Evolutionary conservation across 495 filamentous ascomycete species (phyloP).

Genomic region (Cercophora scortea): DNA sequence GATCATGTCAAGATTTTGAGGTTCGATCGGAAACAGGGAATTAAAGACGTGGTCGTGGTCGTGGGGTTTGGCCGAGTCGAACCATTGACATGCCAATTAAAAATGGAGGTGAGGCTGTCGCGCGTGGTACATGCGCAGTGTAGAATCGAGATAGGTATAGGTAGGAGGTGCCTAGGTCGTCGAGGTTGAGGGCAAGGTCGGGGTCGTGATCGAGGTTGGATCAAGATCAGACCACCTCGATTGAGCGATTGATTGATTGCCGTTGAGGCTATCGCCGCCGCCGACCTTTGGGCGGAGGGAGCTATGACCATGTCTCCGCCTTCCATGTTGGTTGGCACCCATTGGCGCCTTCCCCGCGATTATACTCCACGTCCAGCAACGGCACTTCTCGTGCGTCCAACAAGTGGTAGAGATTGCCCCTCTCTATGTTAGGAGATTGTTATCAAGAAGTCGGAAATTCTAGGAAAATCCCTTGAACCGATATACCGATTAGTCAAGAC

Average conservation of each 20-base stretch:
- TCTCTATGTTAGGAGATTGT: no score
- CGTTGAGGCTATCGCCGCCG: neutral
- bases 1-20: neutral
- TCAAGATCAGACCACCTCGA: neutral
- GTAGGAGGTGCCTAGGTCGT: no score
- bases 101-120: neutral
- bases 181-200: no score
- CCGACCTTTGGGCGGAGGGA: neutral
- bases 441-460: no score
- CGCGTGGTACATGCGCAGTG: no score
- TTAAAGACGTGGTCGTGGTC: neutral
- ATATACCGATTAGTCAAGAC: no score
- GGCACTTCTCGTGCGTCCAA: no score
- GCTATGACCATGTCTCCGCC: slow-evolving; percentile 1
- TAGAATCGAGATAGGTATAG: no score
- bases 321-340: no score
- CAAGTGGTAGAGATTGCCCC: no score
- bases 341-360: neutral
- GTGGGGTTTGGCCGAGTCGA: neutral
- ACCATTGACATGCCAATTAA: no score
- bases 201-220: neutral
- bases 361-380: neutral
- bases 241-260: neutral
- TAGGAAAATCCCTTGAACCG: no score
- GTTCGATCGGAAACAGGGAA: neutral